Conservation (phyloP, 192 early-diverging fungal genomes). For the Coemansia sp. region DNA sequence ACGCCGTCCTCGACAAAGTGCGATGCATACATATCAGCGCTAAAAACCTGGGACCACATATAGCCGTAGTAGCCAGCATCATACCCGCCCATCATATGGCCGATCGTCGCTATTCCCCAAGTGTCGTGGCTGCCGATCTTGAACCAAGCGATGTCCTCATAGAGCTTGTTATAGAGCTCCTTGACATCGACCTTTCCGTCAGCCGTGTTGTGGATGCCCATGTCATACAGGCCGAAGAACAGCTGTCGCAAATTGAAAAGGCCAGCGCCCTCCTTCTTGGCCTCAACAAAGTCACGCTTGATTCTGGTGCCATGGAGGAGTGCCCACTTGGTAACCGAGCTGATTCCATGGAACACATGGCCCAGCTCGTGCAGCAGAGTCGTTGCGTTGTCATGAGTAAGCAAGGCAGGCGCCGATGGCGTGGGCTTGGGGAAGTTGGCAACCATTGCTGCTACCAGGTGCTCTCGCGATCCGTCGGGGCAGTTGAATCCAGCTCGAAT, state of each 20-base stretch:
- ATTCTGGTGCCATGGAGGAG: constrained; percentile 78
- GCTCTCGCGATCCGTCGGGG: constrained; percentile 61
- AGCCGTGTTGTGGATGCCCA: constrained; percentile 71
- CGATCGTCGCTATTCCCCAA: constrained; percentile 66
- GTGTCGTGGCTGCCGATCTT: constrained; percentile 68
- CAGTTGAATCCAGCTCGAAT: constrained; percentile 68
- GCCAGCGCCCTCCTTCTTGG: constrained; percentile 79
- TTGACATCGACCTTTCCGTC: constrained; percentile 53
- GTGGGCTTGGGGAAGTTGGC: constrained; percentile 73
- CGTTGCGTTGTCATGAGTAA: constrained; percentile 79
- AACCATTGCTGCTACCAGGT: constrained; percentile 76
- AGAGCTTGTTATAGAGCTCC: constrained; percentile 53
- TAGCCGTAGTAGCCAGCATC: constrained; percentile 82
- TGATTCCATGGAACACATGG: constrained; percentile 67
- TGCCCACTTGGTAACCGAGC: constrained; percentile 74
- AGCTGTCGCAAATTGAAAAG: constrained; percentile 76
- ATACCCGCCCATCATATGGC: constrained; percentile 80
- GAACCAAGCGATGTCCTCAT: constrained; percentile 42
- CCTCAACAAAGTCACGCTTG: constrained; percentile 86
- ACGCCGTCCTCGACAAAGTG: constrained; percentile 67
- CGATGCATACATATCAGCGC: constrained; percentile 80
- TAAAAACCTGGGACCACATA: constrained; percentile 81
- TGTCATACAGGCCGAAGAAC: constrained; percentile 79
- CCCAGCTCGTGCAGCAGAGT: constrained; percentile 91
- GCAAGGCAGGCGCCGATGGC: constrained; percentile 67